Base-by-base conservation (phyloP, 257 asterid genomes). In the Lycium ferocissimum region DNA sequence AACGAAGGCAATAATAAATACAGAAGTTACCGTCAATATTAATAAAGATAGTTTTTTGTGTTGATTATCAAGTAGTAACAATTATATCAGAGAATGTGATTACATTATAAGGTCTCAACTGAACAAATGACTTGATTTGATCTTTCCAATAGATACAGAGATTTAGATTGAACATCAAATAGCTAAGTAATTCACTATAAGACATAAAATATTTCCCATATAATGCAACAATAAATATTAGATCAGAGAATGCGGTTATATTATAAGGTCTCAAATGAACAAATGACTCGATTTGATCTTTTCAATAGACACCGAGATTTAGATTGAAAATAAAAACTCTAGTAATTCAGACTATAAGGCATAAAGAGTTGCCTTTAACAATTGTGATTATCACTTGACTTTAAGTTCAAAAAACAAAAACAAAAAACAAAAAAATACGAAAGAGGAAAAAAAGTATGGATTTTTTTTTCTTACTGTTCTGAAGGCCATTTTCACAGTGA, bases 401-500 rank as follows among this genome's bases (percentile, higher is more conserved):
- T 40, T 38, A 70, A 70, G 11, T 15, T 70, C 0, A 70, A 38
- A 45, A 20, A 45, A 45, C 0, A 5, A 47, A n/a, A 26, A 26
- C 0, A 70, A 38, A 45, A 20, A 45, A 45, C 0, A 5, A 47
- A n/a, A 26, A 26, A 26, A 58, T 18, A 10, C 38, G 9, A 63
- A 75, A 73, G 2, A 6, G 47, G 18, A 22, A 47, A 4, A 75
- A 75, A 6, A 22, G 0, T 49, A 75, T 22, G 43, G 11, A 2
- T 3, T 51, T 49, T n/a, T 45, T 45, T 2, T 0, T 1, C 62
- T 76, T 76, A 76, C 63, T 45, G 22, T 51, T 76, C 62, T 76
- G 81, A 76, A 76, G 3, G 81, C 81, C 81, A 76, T 76, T 22
- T 13, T 51, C 81, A 7, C 61, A 22, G 56, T n/a, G 22, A 49